A percentile compares a stretch with the other conserved stretches of the same genome.
Conservation (phyloP, 2,329 filamentous ascomycete species). For the Geoglossum cookeanum region DNA sequence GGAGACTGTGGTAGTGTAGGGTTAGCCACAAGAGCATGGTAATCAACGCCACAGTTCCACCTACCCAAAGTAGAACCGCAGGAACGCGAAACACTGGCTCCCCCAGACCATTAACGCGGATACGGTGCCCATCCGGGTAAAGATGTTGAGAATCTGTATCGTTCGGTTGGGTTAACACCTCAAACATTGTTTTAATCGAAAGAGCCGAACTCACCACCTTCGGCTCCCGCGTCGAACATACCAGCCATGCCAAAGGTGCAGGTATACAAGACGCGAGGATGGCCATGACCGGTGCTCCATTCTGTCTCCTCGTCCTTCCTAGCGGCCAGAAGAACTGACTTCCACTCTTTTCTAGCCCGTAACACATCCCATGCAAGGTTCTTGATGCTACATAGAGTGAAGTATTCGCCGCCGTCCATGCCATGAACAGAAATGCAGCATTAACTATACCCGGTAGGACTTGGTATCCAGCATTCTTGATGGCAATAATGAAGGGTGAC, state of each 20-base stretch:
- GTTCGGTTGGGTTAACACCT: too few species aligned
- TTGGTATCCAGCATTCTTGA: constrained; percentile 17
- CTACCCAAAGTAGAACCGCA: background rate
- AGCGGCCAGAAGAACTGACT: background rate
- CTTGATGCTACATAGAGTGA: background rate
- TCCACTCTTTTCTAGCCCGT: background rate
- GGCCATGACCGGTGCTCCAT: background rate
- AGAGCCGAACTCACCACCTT: background rate
- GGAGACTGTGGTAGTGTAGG: background rate
- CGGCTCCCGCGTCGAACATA: background rate
- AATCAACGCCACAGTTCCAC: background rate
- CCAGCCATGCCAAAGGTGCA: background rate
- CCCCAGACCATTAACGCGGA: background rate
- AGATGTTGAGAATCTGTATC: background rate
- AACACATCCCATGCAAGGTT: background rate
- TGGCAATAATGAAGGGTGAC: constrained; percentile 20
- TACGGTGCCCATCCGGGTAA: background rate
- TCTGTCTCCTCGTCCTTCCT: background rate
- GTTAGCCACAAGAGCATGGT: background rate
- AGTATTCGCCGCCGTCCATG: constrained; percentile 24
- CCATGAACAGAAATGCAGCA: constrained; percentile 17
- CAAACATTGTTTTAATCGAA: too few species aligned
- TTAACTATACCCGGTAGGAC: constrained; percentile 19
- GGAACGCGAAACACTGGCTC: background rate
- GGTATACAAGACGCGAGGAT: background rate